Evolutionary conservation across 169 alveolate species (phyloP).

Genomic region (Theileria annulata): DNA sequence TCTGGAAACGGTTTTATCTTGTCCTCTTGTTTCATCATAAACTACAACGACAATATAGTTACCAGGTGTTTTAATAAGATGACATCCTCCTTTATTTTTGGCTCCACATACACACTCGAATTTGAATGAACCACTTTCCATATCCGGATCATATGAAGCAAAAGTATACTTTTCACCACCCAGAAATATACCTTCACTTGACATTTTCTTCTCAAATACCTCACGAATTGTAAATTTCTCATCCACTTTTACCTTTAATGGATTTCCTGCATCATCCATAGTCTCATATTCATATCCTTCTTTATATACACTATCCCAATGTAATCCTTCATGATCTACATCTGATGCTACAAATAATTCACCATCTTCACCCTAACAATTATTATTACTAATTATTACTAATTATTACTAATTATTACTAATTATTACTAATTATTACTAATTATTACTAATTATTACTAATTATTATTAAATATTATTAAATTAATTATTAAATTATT

Average conservation of each 20-base stretch:
- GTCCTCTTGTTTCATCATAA: conserved; percentile 76
- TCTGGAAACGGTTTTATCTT: conserved; percentile 65
- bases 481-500: not conserved
- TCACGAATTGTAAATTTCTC: conserved; percentile 59
- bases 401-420: too few species aligned
- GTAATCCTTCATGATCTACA: conserved; percentile 58
- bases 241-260: conserved; percentile 40
- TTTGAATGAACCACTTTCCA: conserved; percentile 63
- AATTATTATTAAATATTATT: too few species aligned
- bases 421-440: too few species aligned
- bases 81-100: conserved; percentile 76
- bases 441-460: too few species aligned
- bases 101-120: conserved; percentile 76
- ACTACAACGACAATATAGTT: conserved; percentile 70
- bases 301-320: conserved; percentile 65
- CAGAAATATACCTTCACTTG: conserved; percentile 73
- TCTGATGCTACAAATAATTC: conserved; percentile 64
- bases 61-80: conserved; percentile 73
- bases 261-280: conserved; percentile 51
- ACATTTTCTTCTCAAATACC: conserved; percentile 61
- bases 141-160: conserved; percentile 68
- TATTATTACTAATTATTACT: not conserved
- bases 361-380: conserved; percentile 58
- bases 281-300: conserved; percentile 57
- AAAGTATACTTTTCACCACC: conserved; percentile 79